Conservation (phyloP, 1,284 basidiomycete genomes). For the Cryptococcus sp. region DNA sequence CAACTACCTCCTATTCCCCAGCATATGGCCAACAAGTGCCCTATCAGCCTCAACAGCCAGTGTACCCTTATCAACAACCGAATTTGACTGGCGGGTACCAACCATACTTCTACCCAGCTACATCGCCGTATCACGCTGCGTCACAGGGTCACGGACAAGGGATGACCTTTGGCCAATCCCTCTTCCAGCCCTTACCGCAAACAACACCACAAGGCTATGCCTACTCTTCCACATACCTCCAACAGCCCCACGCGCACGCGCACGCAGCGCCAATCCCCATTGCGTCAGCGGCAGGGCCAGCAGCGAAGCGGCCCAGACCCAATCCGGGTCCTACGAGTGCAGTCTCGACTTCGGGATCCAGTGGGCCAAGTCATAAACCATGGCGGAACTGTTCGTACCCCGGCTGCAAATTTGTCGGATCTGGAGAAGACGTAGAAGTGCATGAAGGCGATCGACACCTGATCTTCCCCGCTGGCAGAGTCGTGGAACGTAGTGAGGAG, state of each 20-base stretch:
- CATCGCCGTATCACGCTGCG: not conserved
- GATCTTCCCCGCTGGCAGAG: constrained; percentile 66
- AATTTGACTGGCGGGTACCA: constrained; percentile 14
- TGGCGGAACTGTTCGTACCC: constrained; percentile 63
- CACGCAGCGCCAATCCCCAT: no score
- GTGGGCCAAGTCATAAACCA: constrained; percentile 17
- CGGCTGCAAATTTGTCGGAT: constrained; percentile 72
- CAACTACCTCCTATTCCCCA: no score
- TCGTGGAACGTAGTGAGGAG: constrained; percentile 59
- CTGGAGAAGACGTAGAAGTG: constrained; percentile 69
- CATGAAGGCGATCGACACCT: constrained; percentile 91
- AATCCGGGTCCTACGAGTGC: not conserved
- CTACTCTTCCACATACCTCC: constrained; percentile 59
- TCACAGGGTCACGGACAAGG: not conserved
- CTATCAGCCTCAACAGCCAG: not conserved
- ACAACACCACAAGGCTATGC: constrained; percentile 61
- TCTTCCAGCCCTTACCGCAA: constrained; percentile 28
- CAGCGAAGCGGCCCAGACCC: constrained; percentile 17
- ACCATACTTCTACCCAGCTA: constrained; percentile 2
- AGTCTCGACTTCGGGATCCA: not conserved
- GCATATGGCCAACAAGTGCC: no score
- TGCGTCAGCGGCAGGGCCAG: no score
- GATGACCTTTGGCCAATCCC: constrained; percentile 21
- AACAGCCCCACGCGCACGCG: no score
- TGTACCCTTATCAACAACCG: constrained; percentile 6